phyloP scores from a whole-genome alignment of 2,329 filamentous ascomycete species.

The Penicillium fuscoglaucum region DNA sequence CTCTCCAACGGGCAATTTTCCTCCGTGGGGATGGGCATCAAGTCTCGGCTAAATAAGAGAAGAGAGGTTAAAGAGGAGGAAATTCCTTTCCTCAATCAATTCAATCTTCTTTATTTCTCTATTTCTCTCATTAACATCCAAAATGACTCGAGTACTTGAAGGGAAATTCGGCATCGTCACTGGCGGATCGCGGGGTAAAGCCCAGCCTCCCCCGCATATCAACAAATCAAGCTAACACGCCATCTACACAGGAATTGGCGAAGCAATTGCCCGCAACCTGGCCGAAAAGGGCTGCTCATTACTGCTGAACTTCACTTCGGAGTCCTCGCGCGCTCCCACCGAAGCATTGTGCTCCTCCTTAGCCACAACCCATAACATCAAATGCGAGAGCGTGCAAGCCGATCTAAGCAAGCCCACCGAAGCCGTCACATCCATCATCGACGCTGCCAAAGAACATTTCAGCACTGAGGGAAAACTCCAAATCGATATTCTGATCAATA shows the following conservation, averaged over 20 bases:
- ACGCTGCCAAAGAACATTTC: slow-evolving; percentile 61
- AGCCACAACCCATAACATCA: slow-evolving; percentile 57
- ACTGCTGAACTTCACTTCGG: slow-evolving; percentile 70
- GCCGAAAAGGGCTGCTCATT: slow-evolving; percentile 69
- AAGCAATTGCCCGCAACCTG: slow-evolving; percentile 67
- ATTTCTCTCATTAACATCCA: neutral
- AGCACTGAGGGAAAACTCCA: slow-evolving; percentile 55
- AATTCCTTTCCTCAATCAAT: neutral
- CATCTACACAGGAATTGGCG: slow-evolving; percentile 65
- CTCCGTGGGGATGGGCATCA: slow-evolving; percentile 19
- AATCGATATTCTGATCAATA: slow-evolving; percentile 85
- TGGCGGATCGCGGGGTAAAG: slow-evolving; percentile 71
- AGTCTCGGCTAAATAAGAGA: slow-evolving; percentile 19
- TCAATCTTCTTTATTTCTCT: neutral
- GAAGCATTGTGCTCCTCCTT: slow-evolving; percentile 59
- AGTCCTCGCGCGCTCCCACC: slow-evolving; percentile 56
- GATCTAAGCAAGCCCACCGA: slow-evolving; percentile 66
- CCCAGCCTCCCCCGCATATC: slow-evolving; percentile 1
- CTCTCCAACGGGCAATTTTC: slow-evolving; percentile 30
- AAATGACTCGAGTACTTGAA: slow-evolving; percentile 52
- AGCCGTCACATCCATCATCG: slow-evolving; percentile 58
- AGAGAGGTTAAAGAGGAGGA: slow-evolving; percentile 11
- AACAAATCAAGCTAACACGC: slow-evolving; percentile 4
- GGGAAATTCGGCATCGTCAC: slow-evolving; percentile 79
- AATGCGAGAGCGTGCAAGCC: slow-evolving; percentile 65